Evolutionary conservation across 257 asterid species (phyloP).

Genomic region (Fraxinus quadrangulata): DNA sequence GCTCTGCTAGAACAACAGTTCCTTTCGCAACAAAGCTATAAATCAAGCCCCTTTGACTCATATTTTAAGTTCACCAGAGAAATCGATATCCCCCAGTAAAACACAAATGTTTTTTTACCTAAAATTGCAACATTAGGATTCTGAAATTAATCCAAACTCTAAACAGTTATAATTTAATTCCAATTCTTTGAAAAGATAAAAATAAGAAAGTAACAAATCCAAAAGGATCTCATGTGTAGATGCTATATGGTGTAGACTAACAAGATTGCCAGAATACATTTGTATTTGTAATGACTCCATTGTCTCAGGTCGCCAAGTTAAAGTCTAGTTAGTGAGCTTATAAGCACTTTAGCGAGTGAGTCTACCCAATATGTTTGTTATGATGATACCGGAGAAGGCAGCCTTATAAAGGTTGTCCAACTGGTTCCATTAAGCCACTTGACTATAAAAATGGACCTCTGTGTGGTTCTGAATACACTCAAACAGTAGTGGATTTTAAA

Average conservation of each 20-base stretch:
- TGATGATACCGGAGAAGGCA: neutral
- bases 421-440: neutral
- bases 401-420: neutral
- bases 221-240: neutral
- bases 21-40: conserved; percentile 98
- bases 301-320: neutral
- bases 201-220: neutral
- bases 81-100: conserved; percentile 7
- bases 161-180: neutral
- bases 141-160: neutral
- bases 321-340: neutral
- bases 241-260: neutral
- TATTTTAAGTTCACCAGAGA: conserved; percentile 24
- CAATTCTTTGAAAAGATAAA: neutral
- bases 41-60: conserved; percentile 90
- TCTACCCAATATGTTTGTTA: neutral
- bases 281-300: neutral
- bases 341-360: neutral
- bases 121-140: neutral
- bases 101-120: conserved; percentile 19
- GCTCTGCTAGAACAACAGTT: conserved; percentile 90
- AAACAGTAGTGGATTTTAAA: neutral
- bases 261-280: neutral
- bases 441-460: neutral
- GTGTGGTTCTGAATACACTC: neutral